A percentile compares a stretch with the other conserved stretches of the same genome.
Evolutionary conservation across 441 rosid species (phyloP).

Genomic region (Melastoma candidum): DNA sequence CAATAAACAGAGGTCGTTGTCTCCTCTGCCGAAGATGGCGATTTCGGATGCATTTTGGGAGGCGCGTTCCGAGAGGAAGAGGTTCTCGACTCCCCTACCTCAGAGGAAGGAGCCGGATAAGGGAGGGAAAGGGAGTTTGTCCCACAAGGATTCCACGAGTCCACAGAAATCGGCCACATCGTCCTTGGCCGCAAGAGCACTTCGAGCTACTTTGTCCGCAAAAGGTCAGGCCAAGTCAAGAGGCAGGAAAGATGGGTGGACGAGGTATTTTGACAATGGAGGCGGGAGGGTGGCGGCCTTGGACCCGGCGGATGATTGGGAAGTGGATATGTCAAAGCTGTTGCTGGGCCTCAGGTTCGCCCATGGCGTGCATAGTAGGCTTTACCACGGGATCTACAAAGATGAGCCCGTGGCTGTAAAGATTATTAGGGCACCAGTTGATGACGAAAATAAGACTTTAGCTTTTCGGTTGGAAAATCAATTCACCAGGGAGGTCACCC

Average conservation of each 20-base stretch:
- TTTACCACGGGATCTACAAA: constrained; percentile 81
- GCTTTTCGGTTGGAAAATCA: constrained; percentile 75
- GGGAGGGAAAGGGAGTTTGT: constrained; percentile 29
- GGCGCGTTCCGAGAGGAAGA: constrained; percentile 60
- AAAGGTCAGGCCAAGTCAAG: constrained; percentile 47
- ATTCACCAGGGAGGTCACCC: constrained; percentile 73
- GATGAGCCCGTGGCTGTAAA: constrained; percentile 95
- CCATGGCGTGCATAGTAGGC: constrained; percentile 83
- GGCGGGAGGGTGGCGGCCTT: constrained; percentile 81
- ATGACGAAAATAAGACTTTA: constrained; percentile 60
- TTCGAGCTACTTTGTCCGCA: constrained; percentile 47
- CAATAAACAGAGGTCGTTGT: constrained; percentile 65
- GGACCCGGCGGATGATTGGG: constrained; percentile 58
- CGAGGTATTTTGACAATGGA: constrained; percentile 67
- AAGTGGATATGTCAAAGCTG: constrained; percentile 70
- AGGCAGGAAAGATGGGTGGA: constrained; percentile 74
- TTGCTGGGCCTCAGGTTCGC: constrained; percentile 91
- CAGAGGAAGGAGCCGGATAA: constrained; percentile 40
- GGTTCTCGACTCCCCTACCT: constrained; percentile 82
- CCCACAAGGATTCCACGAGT: constrained; percentile 32
- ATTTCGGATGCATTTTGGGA: constrained; percentile 76
- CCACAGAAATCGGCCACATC: constrained; percentile 19
- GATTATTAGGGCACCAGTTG: constrained; percentile 77
- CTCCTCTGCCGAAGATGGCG: constrained; percentile 54
- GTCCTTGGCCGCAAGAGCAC: constrained; percentile 38